Conservation (phyloP, 2,329 filamentous ascomycete species). For the Bisporella sp. region DNA sequence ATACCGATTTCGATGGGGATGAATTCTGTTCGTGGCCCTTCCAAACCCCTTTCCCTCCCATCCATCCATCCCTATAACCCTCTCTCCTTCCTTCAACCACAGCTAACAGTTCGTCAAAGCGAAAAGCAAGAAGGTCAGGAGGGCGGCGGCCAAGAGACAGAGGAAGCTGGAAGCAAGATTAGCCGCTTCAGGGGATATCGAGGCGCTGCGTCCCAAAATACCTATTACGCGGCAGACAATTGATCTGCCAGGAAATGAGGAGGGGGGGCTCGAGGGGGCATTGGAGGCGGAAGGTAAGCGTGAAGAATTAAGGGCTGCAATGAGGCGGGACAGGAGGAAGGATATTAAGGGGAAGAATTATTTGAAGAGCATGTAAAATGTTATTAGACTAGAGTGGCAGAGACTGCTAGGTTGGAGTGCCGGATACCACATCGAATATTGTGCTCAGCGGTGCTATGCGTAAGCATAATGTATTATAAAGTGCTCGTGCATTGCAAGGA, state of each 20-base stretch:
- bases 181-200: constrained; percentile 58
- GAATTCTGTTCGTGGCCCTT: constrained; percentile 62
- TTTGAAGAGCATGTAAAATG: constrained; percentile 61
- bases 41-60: background rate
- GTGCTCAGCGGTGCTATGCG: too few relatives aligned
- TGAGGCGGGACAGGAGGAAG: constrained; percentile 68
- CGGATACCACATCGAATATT: too few relatives aligned
- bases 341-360: constrained; percentile 83
- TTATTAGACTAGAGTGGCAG: too few relatives aligned
- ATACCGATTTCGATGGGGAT: constrained; percentile 52
- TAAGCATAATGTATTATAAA: too few relatives aligned
- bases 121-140: constrained; percentile 78
- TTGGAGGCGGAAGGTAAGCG: constrained; percentile 42
- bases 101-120: constrained; percentile 37
- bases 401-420: too few relatives aligned
- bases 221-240: constrained; percentile 72
- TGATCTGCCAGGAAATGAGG: constrained; percentile 51
- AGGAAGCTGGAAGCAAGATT: constrained; percentile 50
- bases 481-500: too few relatives aligned
- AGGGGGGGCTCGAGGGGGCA: constrained; percentile 30
- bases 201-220: constrained; percentile 59
- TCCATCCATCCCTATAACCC: background rate
- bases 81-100: background rate
- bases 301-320: constrained; percentile 58
- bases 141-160: constrained; percentile 60